phyloP scores from a whole-genome alignment of 495 filamentous ascomycete genomes.

The Talaromyces liani region DNA sequence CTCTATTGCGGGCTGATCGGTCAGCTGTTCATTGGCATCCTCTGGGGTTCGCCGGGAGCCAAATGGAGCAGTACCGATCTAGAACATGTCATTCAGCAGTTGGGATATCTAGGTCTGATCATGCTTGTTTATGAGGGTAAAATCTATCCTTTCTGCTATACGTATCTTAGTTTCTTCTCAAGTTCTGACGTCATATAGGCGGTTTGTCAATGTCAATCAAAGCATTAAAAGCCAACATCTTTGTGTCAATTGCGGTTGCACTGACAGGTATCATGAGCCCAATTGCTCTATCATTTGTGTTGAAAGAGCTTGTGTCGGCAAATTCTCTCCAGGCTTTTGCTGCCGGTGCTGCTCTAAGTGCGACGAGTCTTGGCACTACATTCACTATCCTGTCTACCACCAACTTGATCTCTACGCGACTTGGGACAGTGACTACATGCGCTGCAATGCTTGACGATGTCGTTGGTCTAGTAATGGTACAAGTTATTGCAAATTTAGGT shows the following conservation, averaged over 20 bases:
- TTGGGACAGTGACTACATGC: constrained; percentile 62
- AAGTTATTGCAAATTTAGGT: constrained; percentile 51
- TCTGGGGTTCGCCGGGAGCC: constrained; percentile 57
- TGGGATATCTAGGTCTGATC: constrained; percentile 74
- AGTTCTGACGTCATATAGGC: constrained; percentile 44
- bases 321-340: constrained; percentile 59
- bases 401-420: constrained; percentile 47
- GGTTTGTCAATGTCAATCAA: constrained; percentile 58
- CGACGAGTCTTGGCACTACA: constrained; percentile 72
- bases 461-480: constrained; percentile 71
- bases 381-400: constrained; percentile 62
- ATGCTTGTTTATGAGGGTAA: constrained; percentile 66
- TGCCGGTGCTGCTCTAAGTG: constrained; percentile 68
- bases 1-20: constrained; percentile 69
- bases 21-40: constrained; percentile 63
- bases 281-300: constrained; percentile 60
- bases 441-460: constrained; percentile 84
- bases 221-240: constrained; percentile 50
- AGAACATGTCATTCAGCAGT: constrained; percentile 52
- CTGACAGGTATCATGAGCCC: constrained; percentile 56
- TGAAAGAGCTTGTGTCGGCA: constrained; percentile 33
- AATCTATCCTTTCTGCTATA: neutral
- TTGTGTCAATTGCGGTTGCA: constrained; percentile 53
- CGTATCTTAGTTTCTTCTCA: neutral
- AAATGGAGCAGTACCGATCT: constrained; percentile 40